Evolutionary conservation across 352 stramenopile genomes (phyloP), one percentile per base, ranked within the genome.

Genomic region (Globisporangium nagaii): DNA sequence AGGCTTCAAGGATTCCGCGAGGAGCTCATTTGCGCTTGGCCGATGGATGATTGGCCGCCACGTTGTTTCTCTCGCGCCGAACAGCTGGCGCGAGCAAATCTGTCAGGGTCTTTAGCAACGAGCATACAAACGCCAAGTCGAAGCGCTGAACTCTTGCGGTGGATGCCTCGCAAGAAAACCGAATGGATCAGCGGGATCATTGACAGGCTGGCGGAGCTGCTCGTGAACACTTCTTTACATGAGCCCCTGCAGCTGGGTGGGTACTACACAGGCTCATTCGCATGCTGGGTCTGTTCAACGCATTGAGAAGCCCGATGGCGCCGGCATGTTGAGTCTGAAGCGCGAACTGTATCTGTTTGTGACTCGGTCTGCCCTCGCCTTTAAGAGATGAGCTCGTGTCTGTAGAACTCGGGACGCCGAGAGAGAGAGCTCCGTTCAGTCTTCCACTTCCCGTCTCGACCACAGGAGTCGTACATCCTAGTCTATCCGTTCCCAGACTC

Each of bases 221-320:
- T 50, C 43, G 19, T 36, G 30, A 3, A 28, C 12, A 8, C 8
- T 30, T 32, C 41, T 53, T 53, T 53, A 53, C 46, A 53, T 53
- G 31, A 53, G 9, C 19, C 31, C 31, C 42, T 39, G 32, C 49
- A 56, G 36, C 49, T 56, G 49, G 36, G 27, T 56, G 49, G 49
- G 37, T 56, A 17, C 24, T n/a, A n/a, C n/a, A n/a, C n/a, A n/a
- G n/a, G n/a, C n/a, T n/a, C n/a, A n/a, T n/a, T n/a, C n/a, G n/a
- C n/a, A n/a, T n/a, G n/a, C n/a, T n/a, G n/a, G n/a, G n/a, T n/a
- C n/a, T n/a, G n/a, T n/a, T n/a, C n/a, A n/a, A n/a, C n/a, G n/a
- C n/a, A n/a, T n/a, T n/a, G n/a, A n/a, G n/a, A n/a, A n/a, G n/a
- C n/a, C n/a, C n/a, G n/a, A n/a, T n/a, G n/a, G n/a, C n/a, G n/a